Evolutionary conservation across 768 basidiomycete species (phyloP), one percentile per base, ranked within the genome.

Genomic region (Cytidiella melzeri): DNA sequence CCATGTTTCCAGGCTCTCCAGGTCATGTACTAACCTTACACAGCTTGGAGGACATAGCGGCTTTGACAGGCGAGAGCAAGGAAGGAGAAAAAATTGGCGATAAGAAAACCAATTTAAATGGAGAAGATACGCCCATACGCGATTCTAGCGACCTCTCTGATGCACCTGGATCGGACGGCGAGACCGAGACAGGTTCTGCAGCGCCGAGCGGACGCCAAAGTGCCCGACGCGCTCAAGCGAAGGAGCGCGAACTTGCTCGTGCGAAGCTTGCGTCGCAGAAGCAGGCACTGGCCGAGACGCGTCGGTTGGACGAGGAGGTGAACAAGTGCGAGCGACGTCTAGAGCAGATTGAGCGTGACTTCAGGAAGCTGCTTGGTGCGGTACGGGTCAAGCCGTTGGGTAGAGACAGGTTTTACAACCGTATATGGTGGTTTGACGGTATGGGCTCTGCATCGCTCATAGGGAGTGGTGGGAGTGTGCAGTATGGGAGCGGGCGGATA

Each of bases 401-500:
- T 12, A 77, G 79, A 54, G 96, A 99, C 63, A 77, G 96, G 46
- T 99, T 97, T 67, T 87, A 89, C 61, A 95, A 96, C 63, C 82
- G 90, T 26, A 74, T 96, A 51, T 99, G 95, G 95, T 99, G 95
- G 95, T 91, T 97, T 63, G 95, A 99, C 67, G 95, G 95, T 9
- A 79, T 93, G 75, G 95, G 95, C 5, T 83, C 84, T 4, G 84
- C 83, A 41, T 83, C 85, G 40, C 68, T 95, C 45, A 72, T 92
- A 50, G 85, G 83, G 36, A 83, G 80, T 55, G 88, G 88, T 13
- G 88, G 87, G 3, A 77, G 82, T 24, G 78, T 85, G 24, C 77
- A 85, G 64, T 95, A 91, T 60, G 92, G 92, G 9, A 84, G 92
- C 18, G 96, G 93, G 4, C 73, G 95, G 45, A 61, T 99, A 42